A percentile compares a stretch with the other conserved stretches of the same genome.
Evolutionary conservation across 1,284 basidiomycete species (phyloP).

Genomic region (Veloporphyrellus conicus): DNA sequence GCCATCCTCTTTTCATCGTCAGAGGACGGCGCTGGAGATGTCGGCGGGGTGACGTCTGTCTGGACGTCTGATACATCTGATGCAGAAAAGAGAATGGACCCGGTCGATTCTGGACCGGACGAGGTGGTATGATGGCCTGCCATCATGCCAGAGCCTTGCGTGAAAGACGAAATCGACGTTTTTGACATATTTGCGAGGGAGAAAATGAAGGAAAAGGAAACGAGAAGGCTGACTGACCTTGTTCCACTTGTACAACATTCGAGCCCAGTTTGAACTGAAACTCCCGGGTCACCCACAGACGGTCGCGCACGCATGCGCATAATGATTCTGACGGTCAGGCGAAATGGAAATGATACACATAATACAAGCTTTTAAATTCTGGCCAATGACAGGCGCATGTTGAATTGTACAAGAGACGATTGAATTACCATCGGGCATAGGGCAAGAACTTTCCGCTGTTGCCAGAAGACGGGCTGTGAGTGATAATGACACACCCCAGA

Average conservation of each 20-base stretch:
- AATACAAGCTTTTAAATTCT: not conserved
- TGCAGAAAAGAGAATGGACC: slow-evolving; percentile 10
- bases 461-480: slow-evolving; percentile 4
- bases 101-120: slow-evolving; percentile 11
- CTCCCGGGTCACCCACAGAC: not conserved
- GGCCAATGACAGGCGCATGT: not conserved
- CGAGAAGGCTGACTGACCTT: slow-evolving; percentile 5
- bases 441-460: slow-evolving; percentile 70
- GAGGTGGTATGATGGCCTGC: slow-evolving; percentile 5
- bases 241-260: slow-evolving; percentile 1
- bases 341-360: slow-evolving; percentile 12
- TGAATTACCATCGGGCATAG: slow-evolving; percentile 58
- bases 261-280: slow-evolving; percentile 10
- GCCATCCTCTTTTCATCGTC: slow-evolving; percentile 3
- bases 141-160: slow-evolving; percentile 8
- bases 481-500: not conserved
- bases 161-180: slow-evolving; percentile 16
- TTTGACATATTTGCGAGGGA: not conserved
- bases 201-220: not conserved
- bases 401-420: not conserved
- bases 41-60: slow-evolving; percentile 20
- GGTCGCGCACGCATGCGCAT: not conserved
- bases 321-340: slow-evolving; percentile 6
- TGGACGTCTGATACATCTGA: slow-evolving; percentile 17
- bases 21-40: slow-evolving; percentile 15